A percentile compares a stretch with the other conserved stretches of the same genome.
Evolutionary conservation across 1,284 basidiomycete species (phyloP).

Genomic region (Rhodotorula sp.): DNA sequence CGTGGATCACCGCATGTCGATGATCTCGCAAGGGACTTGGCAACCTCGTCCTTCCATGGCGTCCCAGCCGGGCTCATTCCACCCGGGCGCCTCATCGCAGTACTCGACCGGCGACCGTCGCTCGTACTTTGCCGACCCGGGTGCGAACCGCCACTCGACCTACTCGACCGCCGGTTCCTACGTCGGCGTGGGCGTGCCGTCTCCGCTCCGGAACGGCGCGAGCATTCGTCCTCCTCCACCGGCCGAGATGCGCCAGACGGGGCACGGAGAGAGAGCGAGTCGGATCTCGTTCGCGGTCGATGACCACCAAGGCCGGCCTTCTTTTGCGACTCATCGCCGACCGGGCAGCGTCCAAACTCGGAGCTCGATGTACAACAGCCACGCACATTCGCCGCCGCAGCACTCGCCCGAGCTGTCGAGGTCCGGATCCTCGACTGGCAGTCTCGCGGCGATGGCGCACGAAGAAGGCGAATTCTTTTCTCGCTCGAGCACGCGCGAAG

Average conservation of each 20-base stretch:
- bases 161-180: slow-evolving; percentile 21
- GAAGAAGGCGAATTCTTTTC: slow-evolving; percentile 21
- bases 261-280: slow-evolving; percentile 23
- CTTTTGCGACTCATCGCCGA: slow-evolving; percentile 7
- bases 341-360: slow-evolving; percentile 17
- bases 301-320: slow-evolving; percentile 6
- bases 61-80: slow-evolving; percentile 18
- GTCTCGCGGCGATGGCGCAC: slow-evolving; percentile 10
- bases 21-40: slow-evolving; percentile 41
- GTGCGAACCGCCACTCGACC: slow-evolving; percentile 19
- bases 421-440: slow-evolving; percentile 14
- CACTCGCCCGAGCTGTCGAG: slow-evolving; percentile 13
- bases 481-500: slow-evolving; percentile 20
- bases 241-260: slow-evolving; percentile 34
- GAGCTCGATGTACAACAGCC: slow-evolving; percentile 16
- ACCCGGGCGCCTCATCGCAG: slow-evolving; percentile 16
- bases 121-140: slow-evolving; percentile 22
- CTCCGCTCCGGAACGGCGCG: slow-evolving; percentile 15
- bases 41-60: slow-evolving; percentile 36
- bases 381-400: neutral
- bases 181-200: slow-evolving; percentile 4
- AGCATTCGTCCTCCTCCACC: slow-evolving; percentile 18
- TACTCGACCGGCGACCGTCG: slow-evolving; percentile 21
- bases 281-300: slow-evolving; percentile 29
- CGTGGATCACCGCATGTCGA: slow-evolving; percentile 41